Conservation (phyloP, 768 basidiomycete species). For the Leccinum incarnatum region DNA sequence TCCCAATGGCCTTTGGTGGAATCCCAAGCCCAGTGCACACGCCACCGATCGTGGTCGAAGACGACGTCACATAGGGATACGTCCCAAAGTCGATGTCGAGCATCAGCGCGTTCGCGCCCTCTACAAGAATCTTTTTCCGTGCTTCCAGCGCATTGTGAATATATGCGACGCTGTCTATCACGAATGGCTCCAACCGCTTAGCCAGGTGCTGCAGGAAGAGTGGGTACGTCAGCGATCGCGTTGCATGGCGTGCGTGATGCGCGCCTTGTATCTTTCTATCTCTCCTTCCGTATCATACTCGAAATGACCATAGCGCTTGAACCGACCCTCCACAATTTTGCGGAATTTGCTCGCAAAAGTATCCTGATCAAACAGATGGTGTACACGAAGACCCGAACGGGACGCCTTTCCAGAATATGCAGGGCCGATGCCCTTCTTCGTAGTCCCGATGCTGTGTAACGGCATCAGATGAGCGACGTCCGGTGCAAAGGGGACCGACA, state of each 20-base stretch:
- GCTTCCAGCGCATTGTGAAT: constrained; percentile 75
- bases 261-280: constrained; percentile 86
- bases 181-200: constrained; percentile 79
- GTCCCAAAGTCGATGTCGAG: constrained; percentile 98
- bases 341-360: constrained; percentile 91
- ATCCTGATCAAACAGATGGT: constrained; percentile 89
- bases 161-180: constrained; percentile 84
- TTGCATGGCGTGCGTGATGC: constrained; percentile 6
- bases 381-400: constrained; percentile 91
- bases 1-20: constrained; percentile 85
- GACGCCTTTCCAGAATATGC: constrained; percentile 98
- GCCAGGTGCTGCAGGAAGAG: constrained; percentile 62
- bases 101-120: constrained; percentile 98
- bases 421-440: constrained; percentile 97
- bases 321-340: constrained; percentile 92
- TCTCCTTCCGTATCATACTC: constrained; percentile 99
- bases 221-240: neutral
- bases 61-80: constrained; percentile 96
- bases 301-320: constrained; percentile 97
- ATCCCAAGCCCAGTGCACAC: constrained; percentile 98
- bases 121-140: constrained; percentile 83
- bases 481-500: constrained; percentile 2
- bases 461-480: neutral
- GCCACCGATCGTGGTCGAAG: constrained; percentile 89
- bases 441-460: constrained; percentile 82